Conservation (phyloP, 1,284 basidiomycete genomes). For the Leucoagaricus sp. region DNA sequence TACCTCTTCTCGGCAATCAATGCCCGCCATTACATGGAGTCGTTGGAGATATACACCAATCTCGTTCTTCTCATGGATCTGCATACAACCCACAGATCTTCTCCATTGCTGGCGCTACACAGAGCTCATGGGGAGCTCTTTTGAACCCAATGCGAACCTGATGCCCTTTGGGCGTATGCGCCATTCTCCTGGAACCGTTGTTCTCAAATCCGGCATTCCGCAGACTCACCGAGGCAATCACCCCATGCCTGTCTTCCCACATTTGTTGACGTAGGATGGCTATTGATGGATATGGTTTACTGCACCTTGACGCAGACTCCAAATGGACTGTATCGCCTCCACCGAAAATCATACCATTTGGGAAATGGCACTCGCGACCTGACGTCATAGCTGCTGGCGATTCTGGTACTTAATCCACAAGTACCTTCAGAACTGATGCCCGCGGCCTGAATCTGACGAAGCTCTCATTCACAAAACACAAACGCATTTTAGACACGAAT, state of each 20-base stretch:
- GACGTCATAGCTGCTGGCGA: conserved; percentile 5
- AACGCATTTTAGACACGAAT: too few relatives aligned
- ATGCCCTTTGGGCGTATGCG: neutral
- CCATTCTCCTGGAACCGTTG: neutral
- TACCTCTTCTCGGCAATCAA: neutral
- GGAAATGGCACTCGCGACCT: neutral
- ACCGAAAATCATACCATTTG: conserved; percentile 1
- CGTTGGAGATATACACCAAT: neutral
- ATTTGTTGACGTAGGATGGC: conserved; percentile 6
- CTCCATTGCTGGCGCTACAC: neutral
- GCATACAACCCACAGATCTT: neutral
- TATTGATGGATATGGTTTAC: neutral
- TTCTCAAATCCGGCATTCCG: neutral
- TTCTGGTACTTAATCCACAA: conserved; percentile 7
- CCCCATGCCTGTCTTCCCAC: neutral
- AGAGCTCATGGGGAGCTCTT: neutral
- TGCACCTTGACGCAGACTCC: neutral
- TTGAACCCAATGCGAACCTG: neutral
- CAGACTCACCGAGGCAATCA: neutral
- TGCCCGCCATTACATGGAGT: conserved; percentile 2
- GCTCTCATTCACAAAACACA: neutral
- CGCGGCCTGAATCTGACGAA: neutral
- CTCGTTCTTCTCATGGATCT: neutral
- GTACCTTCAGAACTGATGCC: neutral
- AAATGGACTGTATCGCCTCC: neutral